phyloP scores from a whole-genome alignment of 2,329 filamentous ascomycete genomes.

The Penicillium concentricum region DNA sequence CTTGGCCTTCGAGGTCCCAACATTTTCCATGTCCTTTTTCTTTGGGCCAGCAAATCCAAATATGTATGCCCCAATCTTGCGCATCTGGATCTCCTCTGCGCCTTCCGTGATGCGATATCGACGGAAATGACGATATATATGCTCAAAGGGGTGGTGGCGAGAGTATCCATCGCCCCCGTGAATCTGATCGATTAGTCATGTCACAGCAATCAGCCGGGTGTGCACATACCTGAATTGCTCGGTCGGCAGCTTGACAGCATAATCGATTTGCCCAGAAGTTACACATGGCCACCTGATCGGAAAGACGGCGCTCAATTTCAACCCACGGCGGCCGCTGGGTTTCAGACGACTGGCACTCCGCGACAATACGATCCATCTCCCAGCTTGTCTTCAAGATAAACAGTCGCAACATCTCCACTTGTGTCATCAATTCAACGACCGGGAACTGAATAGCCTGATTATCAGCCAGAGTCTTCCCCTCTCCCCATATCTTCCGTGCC shows the following conservation, averaged over 20 bases:
- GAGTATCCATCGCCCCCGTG: conserved; percentile 61
- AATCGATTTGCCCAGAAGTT: conserved; percentile 65
- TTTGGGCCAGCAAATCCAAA: conserved; percentile 47
- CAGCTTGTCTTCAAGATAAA: conserved; percentile 61
- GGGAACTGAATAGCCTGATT: conserved; percentile 66
- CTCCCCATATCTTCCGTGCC: conserved; percentile 41
- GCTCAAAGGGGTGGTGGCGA: conserved; percentile 60
- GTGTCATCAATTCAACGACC: conserved; percentile 61
- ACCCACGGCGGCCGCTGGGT: conserved; percentile 41
- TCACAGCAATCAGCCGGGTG: neutral
- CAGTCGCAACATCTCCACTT: conserved; percentile 61
- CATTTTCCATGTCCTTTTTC: conserved; percentile 10
- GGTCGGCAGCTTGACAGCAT: conserved; percentile 60
- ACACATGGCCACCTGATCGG: conserved; percentile 64
- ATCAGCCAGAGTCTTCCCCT: conserved; percentile 28
- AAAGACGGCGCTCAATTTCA: conserved; percentile 58
- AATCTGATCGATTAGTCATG: conserved; percentile 29
- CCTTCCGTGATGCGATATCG: conserved; percentile 64
- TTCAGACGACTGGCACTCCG: conserved; percentile 29
- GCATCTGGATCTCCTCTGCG: conserved; percentile 65
- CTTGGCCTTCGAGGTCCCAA: conserved; percentile 8
- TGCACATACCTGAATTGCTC: conserved; percentile 56
- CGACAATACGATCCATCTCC: conserved; percentile 56
- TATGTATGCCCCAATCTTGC: conserved; percentile 61
- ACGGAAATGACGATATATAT: conserved; percentile 65